A percentile compares a stretch with the other conserved stretches of the same genome.
phyloP scores from a whole-genome alignment of 192 early-diverging fungal genomes.

The Geranomyces michiganensis region DNA sequence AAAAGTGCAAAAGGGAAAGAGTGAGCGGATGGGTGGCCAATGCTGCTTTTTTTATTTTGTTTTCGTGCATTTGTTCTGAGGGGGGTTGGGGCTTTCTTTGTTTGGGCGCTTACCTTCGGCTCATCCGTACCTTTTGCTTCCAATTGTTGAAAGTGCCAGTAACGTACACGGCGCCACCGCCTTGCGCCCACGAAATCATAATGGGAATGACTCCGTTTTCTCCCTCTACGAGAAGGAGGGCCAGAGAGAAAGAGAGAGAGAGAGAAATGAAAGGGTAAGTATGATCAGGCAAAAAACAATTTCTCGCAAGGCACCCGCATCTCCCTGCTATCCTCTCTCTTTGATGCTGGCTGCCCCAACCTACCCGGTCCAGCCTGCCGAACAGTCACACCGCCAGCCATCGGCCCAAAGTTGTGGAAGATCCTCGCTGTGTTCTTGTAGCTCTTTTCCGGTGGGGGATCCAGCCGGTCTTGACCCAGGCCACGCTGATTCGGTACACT shows the following conservation, averaged over 20 bases:
- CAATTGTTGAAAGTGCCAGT: slow-evolving; percentile 98
- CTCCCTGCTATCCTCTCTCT: no score
- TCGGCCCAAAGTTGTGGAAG: slow-evolving; percentile 35
- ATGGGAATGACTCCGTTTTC: slow-evolving; percentile 68
- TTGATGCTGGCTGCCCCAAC: no score
- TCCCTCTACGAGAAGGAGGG: not conserved
- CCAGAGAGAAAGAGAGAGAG: no score
- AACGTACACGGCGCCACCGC: slow-evolving; percentile 83
- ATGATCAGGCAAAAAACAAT: not conserved
- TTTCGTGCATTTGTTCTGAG: no score
- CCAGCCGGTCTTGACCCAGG: slow-evolving; percentile 1
- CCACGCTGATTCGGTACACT: not conserved
- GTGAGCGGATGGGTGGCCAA: not conserved
- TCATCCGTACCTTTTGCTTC: slow-evolving; percentile 88
- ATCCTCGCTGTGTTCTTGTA: slow-evolving; percentile 41
- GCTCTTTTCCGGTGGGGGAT: slow-evolving; percentile 22
- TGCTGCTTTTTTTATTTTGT: no score
- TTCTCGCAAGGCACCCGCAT: no score
- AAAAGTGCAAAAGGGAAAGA: not conserved
- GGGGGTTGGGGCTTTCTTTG: no score
- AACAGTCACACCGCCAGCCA: slow-evolving; percentile 5
- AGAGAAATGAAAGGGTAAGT: not conserved
- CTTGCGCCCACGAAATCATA: slow-evolving; percentile 86
- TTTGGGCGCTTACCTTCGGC: slow-evolving; percentile 41
- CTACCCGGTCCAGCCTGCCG: no score